Base-by-base conservation (phyloP, 2,329 filamentous ascomycete species). In the Colletotrichum sp. region DNA sequence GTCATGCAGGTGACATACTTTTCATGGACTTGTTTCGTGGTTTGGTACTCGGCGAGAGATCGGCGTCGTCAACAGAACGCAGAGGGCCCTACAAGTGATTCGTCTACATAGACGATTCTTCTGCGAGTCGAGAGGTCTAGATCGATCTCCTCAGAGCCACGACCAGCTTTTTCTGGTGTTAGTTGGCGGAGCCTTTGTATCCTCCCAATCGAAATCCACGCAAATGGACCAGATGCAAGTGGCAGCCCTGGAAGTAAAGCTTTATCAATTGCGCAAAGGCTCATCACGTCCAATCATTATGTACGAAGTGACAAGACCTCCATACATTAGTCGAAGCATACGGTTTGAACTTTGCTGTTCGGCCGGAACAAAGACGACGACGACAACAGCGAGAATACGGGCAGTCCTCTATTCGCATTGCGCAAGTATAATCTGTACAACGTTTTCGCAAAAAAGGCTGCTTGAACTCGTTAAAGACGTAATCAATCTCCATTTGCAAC, bases 1-100 rank as follows among this genome's bases (percentile, higher is more conserved):
- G 76, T 76, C 2, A 36, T 76, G 34, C 74, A 77, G 39, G 68
- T 77, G 34, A 67, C 71, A 11, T 76, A 74, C 30, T n/a, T 71
- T n/a, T n/a, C 44, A 11, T 76, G 74, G 73, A 74, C 76, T 13
- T 55, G 59, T 36, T 27, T 73, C 16, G 66, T 77, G 27, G 48
- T 76, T 34, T 76, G 70, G 74, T 70, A 67, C 15, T 30, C 48
- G 4, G 60, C 71, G 22, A 74, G 52, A 13, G 39, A 57, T 3
- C 52, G 25, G n/a, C 52, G 22, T 19, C n/a, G 25, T 13, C 12
- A 27, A 25, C 22, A 57, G 13, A 57, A 25, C 4, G 22, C n/a
- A 27, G 52, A 27, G 6, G 7, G 4, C 15, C 6, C 52, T 25
- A 19, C 12, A 4, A 7, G 25, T 25, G 3, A 57, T 15, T 25